These are phyloP conservation scores for Arachis monticola DNA, from an alignment of 331 rosid species.

Conservation along the genomic window DNA sequence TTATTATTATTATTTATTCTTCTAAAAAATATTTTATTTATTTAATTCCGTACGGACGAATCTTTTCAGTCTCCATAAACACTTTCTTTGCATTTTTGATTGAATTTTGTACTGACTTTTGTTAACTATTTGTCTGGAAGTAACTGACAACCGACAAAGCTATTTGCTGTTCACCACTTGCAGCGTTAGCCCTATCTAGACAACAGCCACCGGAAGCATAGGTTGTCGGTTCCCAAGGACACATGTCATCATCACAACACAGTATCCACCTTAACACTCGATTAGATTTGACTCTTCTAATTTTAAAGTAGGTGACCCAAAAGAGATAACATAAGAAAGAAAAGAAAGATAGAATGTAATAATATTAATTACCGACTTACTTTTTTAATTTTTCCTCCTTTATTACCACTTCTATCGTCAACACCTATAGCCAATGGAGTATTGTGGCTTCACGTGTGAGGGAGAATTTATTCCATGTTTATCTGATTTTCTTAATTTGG, in stretches of 20 bases:
- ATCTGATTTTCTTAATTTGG: conserved; percentile 51
- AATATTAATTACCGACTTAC: too few relatives aligned
- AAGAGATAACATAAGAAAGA: too few relatives aligned
- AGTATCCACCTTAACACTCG: conserved; percentile 5
- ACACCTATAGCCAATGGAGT: background rate
- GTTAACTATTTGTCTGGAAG: conserved; percentile 37
- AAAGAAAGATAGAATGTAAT: too few relatives aligned
- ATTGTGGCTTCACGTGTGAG: conserved; percentile 50
- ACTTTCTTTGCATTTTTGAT: background rate
- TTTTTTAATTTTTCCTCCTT: too few relatives aligned
- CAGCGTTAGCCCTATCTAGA: conserved; percentile 8
- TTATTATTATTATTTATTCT: too few relatives aligned
- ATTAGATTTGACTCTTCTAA: conserved; percentile 41
- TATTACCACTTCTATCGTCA: too few relatives aligned
- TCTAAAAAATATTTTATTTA: too few relatives aligned
- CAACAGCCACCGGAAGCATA: conserved; percentile 56
- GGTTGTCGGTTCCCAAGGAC: conserved; percentile 51
- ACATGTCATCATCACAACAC: conserved; percentile 43
- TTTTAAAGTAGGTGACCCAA: background rate
- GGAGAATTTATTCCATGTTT: conserved; percentile 50
- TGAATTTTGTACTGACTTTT: background rate
- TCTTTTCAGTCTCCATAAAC: too few relatives aligned
- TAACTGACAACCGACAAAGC: conserved; percentile 75
- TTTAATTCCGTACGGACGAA: too few relatives aligned
- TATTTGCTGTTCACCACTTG: conserved; percentile 49